Evolutionary conservation across 345 rosid genomes (phyloP).

Genomic region (Carallia brachiata): DNA sequence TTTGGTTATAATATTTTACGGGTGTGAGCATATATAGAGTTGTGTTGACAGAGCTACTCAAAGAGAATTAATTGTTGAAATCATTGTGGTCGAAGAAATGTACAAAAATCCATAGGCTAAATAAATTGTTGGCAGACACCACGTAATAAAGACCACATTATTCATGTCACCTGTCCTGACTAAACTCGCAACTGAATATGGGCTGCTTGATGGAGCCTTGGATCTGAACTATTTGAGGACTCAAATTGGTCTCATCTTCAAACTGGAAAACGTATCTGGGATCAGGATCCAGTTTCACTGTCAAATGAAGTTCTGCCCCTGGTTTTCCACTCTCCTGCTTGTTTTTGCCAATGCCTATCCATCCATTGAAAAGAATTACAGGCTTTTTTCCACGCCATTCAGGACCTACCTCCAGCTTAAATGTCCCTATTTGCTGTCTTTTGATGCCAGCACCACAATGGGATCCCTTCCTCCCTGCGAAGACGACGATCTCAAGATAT

Average conservation of each 20-base stretch:
- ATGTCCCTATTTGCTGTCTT: slow-evolving; percentile 78
- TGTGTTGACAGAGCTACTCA: background rate
- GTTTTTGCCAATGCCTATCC: slow-evolving; percentile 86
- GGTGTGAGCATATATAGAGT: background rate
- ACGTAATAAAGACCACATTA: slow-evolving; percentile 3
- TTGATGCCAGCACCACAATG: slow-evolving; percentile 77
- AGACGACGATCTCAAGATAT: slow-evolving; percentile 66
- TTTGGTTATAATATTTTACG: too few species aligned
- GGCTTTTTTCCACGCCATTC: slow-evolving; percentile 89
- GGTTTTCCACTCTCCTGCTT: slow-evolving; percentile 60
- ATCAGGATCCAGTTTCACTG: slow-evolving; percentile 88
- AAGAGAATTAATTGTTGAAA: background rate
- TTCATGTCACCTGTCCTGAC: slow-evolving; percentile 66
- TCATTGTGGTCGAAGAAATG: background rate
- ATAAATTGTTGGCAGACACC: background rate
- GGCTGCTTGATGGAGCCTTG: slow-evolving; percentile 90
- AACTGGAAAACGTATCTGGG: slow-evolving; percentile 93
- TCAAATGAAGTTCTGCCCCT: slow-evolving; percentile 81
- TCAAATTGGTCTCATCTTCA: slow-evolving; percentile 72
- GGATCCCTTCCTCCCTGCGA: slow-evolving; percentile 56
- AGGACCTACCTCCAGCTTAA: slow-evolving; percentile 79
- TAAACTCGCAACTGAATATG: slow-evolving; percentile 92
- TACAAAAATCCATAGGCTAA: background rate
- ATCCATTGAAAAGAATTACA: slow-evolving; percentile 69
- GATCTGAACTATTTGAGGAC: slow-evolving; percentile 96